Evolutionary conservation across 2,329 filamentous ascomycete genomes (phyloP), one percentile per base, ranked within the genome.

Genomic region (Erysiphe pulchra): DNA sequence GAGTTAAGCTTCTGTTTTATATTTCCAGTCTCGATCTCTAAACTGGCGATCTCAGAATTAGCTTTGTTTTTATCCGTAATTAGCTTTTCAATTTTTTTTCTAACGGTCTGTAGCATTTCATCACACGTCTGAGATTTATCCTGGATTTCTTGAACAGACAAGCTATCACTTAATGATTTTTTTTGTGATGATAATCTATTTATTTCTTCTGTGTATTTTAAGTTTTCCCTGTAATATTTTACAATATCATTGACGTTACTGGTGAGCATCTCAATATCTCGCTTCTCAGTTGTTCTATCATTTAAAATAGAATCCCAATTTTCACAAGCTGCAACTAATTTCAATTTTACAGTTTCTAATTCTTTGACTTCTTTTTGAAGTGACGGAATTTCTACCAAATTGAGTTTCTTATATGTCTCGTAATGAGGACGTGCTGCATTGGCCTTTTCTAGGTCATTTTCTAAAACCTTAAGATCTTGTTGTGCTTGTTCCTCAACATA

Each of bases 141-240:
- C 53, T 90, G 80, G 45, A 95, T 85, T 52, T 90, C 81, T 46
- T 92, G 81, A 7, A 84, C 70, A 30, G 80, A 81, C 50, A 82
- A 74, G 13, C 73, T 70, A 10, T 68, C 60, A 12, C 72, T 71
- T 24, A 69, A 67, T 13, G 77, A 72, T 55, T 79, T 75, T 56
- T 94, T 80, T 52, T 85, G 84, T 9, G 75, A 75, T 47, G 73
- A 68, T 44, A 93, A 71, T 46, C 80, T 75, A 47, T 78, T 68
- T 44, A 94, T 78, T 58, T 93, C 80, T 36, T 63, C 63, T 54
- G 81, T 73, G 5, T 82, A 75, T 34, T 77, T 75, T 42, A 67
- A 66, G 48, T 87, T 80, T 40, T 93, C 83, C 49, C 67, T 70
- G 50, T 75, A 65, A 39, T 78, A 78, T 58, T 81, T 79, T 9